Evolutionary conservation across 139 green algal genomes (phyloP), one percentile per base, ranked within the genome.

Genomic region (Spirogloea muscicola): DNA sequence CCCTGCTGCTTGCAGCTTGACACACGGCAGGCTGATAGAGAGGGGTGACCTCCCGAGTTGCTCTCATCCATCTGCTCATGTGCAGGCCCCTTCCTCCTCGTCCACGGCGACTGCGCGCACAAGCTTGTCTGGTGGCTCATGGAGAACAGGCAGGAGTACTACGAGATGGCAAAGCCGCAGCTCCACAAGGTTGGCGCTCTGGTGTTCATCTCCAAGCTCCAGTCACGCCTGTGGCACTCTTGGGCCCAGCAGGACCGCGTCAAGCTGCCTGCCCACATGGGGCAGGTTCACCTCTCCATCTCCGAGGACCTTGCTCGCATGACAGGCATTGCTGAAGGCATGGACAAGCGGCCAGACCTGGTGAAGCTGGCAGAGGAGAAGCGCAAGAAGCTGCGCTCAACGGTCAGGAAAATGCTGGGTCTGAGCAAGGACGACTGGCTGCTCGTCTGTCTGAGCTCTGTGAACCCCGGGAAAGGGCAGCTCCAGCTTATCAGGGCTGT

Each of bases 61-160:
- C n/a, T n/a, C n/a, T n/a, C n/a, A n/a, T n/a, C n/a, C n/a, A n/a
- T n/a, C n/a, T n/a, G n/a, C n/a, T n/a, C 46, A 21, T 38, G 52
- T 62, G 52, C 52, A 62, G 52, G 31, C 52, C 52, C 5, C 38
- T 62, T 21, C 52, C 5, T 21, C 7, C 9, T 39, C 31, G 5
- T 21, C 40, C 40, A 21, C 9, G 31, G 31, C 7, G 52, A 62
- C 7, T 33, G 62, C 25, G 27, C 36, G 51, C 41, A 68, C 25
- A 42, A 44, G 27, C 13, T 76, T 0, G 36, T 76, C 27, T 76
- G 67, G 67, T 76, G 67, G 67, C 27, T 76, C 27, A 76, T 76
- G 67, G 67, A 76, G 42, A 76, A 76, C n/a, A 48, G 67, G 0
- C 67, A 49, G 21, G 49, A 68, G 58, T 76, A 68, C 46, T 76